Evolutionary conservation across 106 monocot genomes (phyloP), one percentile per base, ranked within the genome.

Genomic region (Iris macrosiphon): DNA sequence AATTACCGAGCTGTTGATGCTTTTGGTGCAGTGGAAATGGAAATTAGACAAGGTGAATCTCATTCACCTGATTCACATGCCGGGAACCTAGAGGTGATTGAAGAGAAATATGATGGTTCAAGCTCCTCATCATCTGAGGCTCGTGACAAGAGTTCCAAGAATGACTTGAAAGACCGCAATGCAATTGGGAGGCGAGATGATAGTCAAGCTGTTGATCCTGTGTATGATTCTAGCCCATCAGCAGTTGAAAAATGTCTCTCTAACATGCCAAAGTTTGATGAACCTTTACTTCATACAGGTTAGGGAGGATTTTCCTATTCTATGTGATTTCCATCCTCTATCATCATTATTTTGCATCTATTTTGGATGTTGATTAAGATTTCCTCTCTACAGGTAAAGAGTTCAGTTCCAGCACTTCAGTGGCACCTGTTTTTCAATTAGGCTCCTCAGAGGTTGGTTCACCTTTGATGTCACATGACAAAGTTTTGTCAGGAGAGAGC

Each of bases 151-250:
- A 22, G 9, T 52, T 51, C 15, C 24, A 61, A 51, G 62, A 57
- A 24, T 43, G 21, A 20, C 24, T 40, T 38, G 35, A 38, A 18
- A n/a, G n/a, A n/a, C n/a, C n/a, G 25, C n/a, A 48, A 17, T 6
- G 57, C 31, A 19, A 33, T 20, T 21, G 81, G 68, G 27, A 27
- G 45, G 35, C 24, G 40, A 30, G 62, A 68, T 26, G 81, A 72
- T 8, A 44, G 25, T 20, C 85, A 64, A 43, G 18, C 40, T 28
- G 64, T 52, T 1, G 79, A 71, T 28, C 83, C 86, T 15, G 63
- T 87, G 46, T 98, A 80, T 68, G 90, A 98, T 72, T 75, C 66
- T 27, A 83, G 82, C 59, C 90, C 90, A 37, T 71, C 73, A 26
- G 75, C 72, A 65, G 58, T 53, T 30, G 72, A 69, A 56, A 84